Conservation (phyloP, 345 rosid genomes). For the Diplotaxis tenuifolia region DNA sequence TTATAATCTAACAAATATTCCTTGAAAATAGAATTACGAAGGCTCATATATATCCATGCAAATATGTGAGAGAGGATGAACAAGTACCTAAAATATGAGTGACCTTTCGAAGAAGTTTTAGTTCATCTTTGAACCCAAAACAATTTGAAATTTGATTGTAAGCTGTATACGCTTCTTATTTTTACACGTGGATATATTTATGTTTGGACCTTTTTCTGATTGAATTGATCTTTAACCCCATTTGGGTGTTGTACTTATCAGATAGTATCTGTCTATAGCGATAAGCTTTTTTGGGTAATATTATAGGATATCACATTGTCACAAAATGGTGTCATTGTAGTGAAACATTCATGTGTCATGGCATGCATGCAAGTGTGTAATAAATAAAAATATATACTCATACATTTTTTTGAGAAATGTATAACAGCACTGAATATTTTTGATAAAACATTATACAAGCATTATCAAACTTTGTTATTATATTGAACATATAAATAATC, state of each 20-base stretch:
- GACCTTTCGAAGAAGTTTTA: constrained; percentile 19
- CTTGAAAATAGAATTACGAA: neutral
- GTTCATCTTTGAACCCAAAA: constrained; percentile 16
- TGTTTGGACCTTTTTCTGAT: constrained; percentile 13
- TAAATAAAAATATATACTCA: too few relatives aligned
- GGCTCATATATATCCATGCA: neutral
- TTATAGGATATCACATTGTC: constrained; percentile 21
- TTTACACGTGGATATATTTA: constrained; percentile 7
- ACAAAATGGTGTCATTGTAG: constrained; percentile 14
- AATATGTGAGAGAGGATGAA: neutral
- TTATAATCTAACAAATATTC: too few relatives aligned
- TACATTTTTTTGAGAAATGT: neutral
- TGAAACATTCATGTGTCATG: constrained; percentile 29
- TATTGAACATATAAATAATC: neutral
- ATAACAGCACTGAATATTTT: neutral
- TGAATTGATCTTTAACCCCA: constrained; percentile 3
- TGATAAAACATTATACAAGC: neutral
- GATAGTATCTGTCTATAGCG: constrained; percentile 6
- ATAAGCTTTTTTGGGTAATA: constrained; percentile 22
- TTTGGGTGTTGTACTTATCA: constrained; percentile 24
- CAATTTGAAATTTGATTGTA: constrained; percentile 34
- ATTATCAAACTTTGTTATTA: neutral
- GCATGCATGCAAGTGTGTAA: constrained; percentile 21
- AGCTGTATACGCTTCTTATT: neutral
- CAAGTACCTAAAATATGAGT: constrained; percentile 3